These are phyloP conservation scores for Zygosaccharomyces lentus DNA, from an alignment of 805 yeast genomes.

Conservation along the genomic window DNA sequence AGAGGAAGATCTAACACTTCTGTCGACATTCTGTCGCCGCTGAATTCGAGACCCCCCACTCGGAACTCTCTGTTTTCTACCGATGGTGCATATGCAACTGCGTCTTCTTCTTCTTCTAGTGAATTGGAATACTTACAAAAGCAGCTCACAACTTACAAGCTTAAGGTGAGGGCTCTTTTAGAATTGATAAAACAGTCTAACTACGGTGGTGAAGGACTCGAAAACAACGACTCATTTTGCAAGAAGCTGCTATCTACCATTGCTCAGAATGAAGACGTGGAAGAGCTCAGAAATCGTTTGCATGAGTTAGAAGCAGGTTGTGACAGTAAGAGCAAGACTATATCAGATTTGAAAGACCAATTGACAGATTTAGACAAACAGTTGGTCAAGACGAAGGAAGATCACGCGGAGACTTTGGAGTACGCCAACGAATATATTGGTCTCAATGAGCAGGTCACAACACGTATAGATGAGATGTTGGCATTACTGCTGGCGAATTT, in stretches of 20 bases:
- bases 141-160: constrained; percentile 42
- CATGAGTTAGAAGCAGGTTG: constrained; percentile 14
- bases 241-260: constrained; percentile 21
- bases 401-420: constrained; percentile 26
- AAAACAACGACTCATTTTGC: constrained; percentile 18
- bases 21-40: constrained; percentile 17
- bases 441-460: constrained; percentile 25
- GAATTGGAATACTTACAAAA: constrained; percentile 39
- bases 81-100: constrained; percentile 12
- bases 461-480: constrained; percentile 23
- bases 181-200: constrained; percentile 30
- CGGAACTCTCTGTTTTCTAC: constrained; percentile 21
- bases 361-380: constrained; percentile 27
- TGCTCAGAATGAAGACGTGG: constrained; percentile 21
- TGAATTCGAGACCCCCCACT: constrained; percentile 17
- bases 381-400: constrained; percentile 24
- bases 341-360: constrained; percentile 22
- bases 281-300: constrained; percentile 15
- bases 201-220: constrained; percentile 4
- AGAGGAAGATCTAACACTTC: constrained; percentile 8
- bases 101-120: constrained; percentile 14
- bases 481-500: constrained; percentile 14
- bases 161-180: constrained; percentile 33
- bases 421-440: constrained; percentile 31
- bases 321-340: constrained; percentile 20